These are phyloP conservation scores for Podila verticillata DNA, from an alignment of 192 early-diverging fungal species.

Conservation along the genomic window DNA sequence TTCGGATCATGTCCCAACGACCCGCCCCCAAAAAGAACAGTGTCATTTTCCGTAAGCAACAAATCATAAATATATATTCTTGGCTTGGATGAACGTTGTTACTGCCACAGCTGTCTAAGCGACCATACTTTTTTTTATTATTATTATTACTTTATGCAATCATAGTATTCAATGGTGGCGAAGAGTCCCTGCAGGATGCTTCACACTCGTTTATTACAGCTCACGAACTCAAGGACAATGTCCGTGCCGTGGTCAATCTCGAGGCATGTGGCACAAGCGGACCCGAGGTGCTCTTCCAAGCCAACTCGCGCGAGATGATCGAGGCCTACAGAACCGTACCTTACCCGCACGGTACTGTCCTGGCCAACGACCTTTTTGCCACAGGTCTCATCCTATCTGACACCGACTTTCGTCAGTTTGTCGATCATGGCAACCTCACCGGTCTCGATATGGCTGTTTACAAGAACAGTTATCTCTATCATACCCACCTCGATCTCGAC, in stretches of 20 bases:
- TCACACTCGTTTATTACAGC: conserved; percentile 77
- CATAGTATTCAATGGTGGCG: conserved; percentile 81
- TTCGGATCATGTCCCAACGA: conserved; percentile 59
- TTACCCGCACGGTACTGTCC: conserved; percentile 76
- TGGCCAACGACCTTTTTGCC: conserved; percentile 66
- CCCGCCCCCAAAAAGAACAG: conserved; percentile 56
- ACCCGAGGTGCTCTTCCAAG: conserved; percentile 78
- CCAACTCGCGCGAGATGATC: conserved; percentile 73
- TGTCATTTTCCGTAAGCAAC: conserved; percentile 63
- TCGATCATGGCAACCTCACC: conserved; percentile 71
- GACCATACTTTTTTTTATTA: too few species aligned
- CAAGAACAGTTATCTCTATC: conserved; percentile 78
- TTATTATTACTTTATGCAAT: too few species aligned
- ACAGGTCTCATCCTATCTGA: conserved; percentile 76
- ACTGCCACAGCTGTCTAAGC: too few species aligned
- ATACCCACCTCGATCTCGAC: conserved; percentile 74
- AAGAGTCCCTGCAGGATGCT: conserved; percentile 81
- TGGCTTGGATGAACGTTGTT: too few species aligned
- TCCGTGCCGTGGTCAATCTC: conserved; percentile 75
- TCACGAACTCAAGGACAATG: conserved; percentile 63
- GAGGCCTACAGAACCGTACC: conserved; percentile 71
- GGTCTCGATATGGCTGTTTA: conserved; percentile 80
- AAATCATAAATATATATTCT: background rate
- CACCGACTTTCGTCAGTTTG: conserved; percentile 83
- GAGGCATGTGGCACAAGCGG: conserved; percentile 79